These are phyloP conservation scores for Botrytis cinerea DNA, from an alignment of 2,329 filamentous ascomycete genomes.

Conservation along the genomic window DNA sequence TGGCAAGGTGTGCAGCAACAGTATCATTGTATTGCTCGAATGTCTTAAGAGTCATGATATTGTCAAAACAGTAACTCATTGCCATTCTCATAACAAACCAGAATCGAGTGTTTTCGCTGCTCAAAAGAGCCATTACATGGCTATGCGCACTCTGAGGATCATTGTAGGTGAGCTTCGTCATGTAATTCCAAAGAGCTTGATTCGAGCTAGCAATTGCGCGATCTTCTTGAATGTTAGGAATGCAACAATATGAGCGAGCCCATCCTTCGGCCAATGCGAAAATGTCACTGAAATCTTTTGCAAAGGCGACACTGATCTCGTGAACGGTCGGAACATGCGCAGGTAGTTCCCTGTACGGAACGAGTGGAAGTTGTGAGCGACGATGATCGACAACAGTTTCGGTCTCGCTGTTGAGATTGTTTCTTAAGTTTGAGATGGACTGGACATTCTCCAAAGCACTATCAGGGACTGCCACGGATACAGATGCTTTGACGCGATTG, in stretches of 20 bases:
- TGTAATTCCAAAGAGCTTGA: conserved; percentile 44
- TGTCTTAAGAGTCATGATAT: conserved; percentile 42
- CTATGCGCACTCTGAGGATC: conserved; percentile 40
- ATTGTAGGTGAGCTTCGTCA: conserved; percentile 41
- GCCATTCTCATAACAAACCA: conserved; percentile 46
- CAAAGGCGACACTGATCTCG: conserved; percentile 4
- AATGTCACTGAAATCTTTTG: conserved; percentile 15
- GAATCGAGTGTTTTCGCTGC: conserved; percentile 39
- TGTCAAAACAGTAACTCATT: conserved; percentile 43
- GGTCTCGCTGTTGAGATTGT: not conserved
- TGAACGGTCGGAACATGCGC: not conserved
- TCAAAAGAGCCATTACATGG: conserved; percentile 42
- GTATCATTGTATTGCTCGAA: conserved; percentile 42
- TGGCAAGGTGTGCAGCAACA: conserved; percentile 35
- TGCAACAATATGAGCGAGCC: conserved; percentile 5
- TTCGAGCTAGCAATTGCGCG: conserved; percentile 31
- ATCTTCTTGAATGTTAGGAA: conserved; percentile 26
- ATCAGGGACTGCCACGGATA: conserved; percentile 12
- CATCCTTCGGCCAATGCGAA: conserved; percentile 21
- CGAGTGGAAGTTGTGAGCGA: not conserved
- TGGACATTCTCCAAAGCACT: conserved; percentile 1
- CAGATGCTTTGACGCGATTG: conserved; percentile 1
- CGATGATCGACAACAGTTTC: not conserved
- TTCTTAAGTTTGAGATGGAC: not conserved
- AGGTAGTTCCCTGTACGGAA: not conserved